Percentiles rank a stretch among this genome's conserved stretches.
Evolutionary conservation across 2,329 filamentous ascomycete species (phyloP).

Genomic region (Venturia pyrina): DNA sequence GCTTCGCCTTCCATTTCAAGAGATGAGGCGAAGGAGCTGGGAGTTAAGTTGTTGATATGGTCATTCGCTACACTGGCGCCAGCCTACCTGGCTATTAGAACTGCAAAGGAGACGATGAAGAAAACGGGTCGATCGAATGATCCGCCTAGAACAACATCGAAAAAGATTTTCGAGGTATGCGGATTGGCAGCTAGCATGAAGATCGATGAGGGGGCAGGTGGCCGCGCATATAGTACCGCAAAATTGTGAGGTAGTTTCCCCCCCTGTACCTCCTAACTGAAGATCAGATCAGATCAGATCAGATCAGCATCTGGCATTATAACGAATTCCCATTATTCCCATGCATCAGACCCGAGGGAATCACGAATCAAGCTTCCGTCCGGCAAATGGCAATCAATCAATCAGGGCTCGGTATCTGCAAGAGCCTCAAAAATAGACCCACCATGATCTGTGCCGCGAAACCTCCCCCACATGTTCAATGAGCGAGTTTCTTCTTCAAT

Average conservation of each 20-base stretch:
- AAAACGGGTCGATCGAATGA: slow-evolving; percentile 29
- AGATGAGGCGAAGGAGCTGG: slow-evolving; percentile 43
- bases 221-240: slow-evolving; percentile 18
- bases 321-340: not conserved
- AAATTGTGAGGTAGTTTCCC: not conserved
- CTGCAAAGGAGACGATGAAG: slow-evolving; percentile 30
- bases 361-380: not conserved
- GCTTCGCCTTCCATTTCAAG: slow-evolving; percentile 44
- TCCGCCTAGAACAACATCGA: slow-evolving; percentile 36
- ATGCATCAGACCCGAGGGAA: not conserved
- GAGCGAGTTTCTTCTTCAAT: too few species aligned
- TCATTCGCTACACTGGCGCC: slow-evolving; percentile 41
- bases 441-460: too few species aligned
- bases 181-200: slow-evolving; percentile 42
- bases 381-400: not conserved
- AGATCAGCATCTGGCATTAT: too few species aligned
- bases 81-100: slow-evolving; percentile 34
- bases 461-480: too few species aligned
- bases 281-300: not conserved
- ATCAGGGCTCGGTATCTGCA: not conserved
- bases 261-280: not conserved
- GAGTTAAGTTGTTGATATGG: slow-evolving; percentile 51
- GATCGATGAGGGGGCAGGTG: slow-evolving; percentile 39
- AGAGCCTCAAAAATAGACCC: not conserved
- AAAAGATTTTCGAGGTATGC: slow-evolving; percentile 42